A percentile compares a stretch with the other conserved stretches of the same genome.
Conservation (phyloP, 2,329 filamentous ascomycete species). For the Paecilomyces niveus region DNA sequence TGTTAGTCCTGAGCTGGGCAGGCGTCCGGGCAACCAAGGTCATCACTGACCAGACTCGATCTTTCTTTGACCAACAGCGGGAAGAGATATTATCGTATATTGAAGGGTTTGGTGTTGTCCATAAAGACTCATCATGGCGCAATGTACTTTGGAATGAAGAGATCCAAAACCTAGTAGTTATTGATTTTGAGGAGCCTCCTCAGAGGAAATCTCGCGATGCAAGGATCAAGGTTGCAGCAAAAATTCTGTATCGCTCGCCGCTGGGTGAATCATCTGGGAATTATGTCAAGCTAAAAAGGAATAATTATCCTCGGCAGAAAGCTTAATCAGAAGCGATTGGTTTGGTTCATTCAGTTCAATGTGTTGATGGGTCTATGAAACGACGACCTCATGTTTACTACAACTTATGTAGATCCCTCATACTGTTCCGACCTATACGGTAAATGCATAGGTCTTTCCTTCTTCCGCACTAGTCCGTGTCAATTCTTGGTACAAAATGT, state of each 20-base stretch:
- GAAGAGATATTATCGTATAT: constrained; percentile 9
- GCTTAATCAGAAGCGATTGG: too few relatives aligned
- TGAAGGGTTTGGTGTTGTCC: constrained; percentile 9
- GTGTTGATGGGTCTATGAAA: too few relatives aligned
- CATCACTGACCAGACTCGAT: constrained; percentile 10
- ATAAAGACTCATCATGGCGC: constrained; percentile 15
- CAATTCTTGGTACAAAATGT: too few relatives aligned
- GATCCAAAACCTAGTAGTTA: constrained; percentile 9
- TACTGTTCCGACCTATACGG: too few relatives aligned
- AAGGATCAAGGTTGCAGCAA: not conserved
- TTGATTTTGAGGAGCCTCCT: constrained; percentile 15
- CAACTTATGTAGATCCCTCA: too few relatives aligned
- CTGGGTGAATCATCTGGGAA: not conserved
- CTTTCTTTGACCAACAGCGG: constrained; percentile 10
- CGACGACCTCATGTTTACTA: too few relatives aligned
- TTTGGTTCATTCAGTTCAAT: too few relatives aligned
- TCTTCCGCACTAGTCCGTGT: too few relatives aligned
- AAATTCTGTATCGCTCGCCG: not conserved
- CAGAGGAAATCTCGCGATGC: not conserved
- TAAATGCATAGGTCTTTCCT: too few relatives aligned
- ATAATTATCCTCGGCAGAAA: too few relatives aligned
- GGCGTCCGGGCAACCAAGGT: constrained; percentile 5
- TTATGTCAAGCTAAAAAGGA: not conserved
- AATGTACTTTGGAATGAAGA: constrained; percentile 19
- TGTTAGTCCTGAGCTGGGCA: too few relatives aligned